Evolutionary conservation across 2,329 filamentous ascomycete species (phyloP), one percentile per base, ranked within the genome.

Genomic region (Dactylellina leptospora): DNA sequence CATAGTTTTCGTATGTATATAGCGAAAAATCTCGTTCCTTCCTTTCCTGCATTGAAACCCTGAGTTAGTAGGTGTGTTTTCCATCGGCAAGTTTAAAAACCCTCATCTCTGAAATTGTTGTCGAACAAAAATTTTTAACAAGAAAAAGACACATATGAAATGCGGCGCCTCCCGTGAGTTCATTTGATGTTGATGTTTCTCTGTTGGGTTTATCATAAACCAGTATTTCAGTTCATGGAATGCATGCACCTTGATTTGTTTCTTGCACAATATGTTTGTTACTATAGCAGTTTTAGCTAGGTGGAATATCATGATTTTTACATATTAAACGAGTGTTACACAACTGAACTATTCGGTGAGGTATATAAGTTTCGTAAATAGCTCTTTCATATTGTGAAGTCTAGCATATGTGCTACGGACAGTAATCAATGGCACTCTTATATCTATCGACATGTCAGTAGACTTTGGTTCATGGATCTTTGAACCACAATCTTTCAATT

Each of bases 1-100:
- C 38, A 44, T 47, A 53, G 11, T 45, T 18, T 51, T 42, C 42
- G 5, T 51, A 44, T 69, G 54, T 69, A 69, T 47, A 69, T 69
- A 69, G 63, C 55, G 55, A 61, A 69, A 55, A 48, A 44, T 56
- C 47, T 59, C 47, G 42, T 60, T 69, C 63, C 40, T 60, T 59
- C 44, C 51, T 54, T 51, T 40, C 45, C 4, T 30, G 44, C 33
- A 11, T 13, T 16, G 16, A 28, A 50, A 27, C 10, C 23, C 20
- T 28, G 13, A 10, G n/a, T 11, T 23, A 23, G 45, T 20, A 50
- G 22, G n/a, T 62, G 58, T 54, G 40, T 45, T 64, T 64, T 27
- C 18, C 23, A 10, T 23, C 18, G 5, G 5, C 38, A 9, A 4
- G 4, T 33, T 11, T 33, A 33, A 33, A 6, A 8, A 48, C 42